Evolutionary conservation across 1,139 yeast species (phyloP).

Genomic region (Suhomyces terraborum): DNA sequence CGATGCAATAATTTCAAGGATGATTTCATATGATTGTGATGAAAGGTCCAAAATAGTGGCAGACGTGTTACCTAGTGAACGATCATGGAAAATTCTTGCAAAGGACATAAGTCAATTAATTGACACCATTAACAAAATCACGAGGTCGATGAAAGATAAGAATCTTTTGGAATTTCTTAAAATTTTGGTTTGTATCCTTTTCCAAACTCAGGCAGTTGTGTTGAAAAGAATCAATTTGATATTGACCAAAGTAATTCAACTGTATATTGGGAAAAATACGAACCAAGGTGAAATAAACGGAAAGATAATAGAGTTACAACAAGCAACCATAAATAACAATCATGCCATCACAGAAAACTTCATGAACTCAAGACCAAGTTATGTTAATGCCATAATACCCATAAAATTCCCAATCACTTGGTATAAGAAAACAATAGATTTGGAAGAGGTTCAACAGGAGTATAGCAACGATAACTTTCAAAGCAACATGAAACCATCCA

Average conservation of each 20-base stretch:
- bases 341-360: constrained; percentile 26
- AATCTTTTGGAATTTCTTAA: constrained; percentile 25
- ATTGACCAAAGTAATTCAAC: constrained; percentile 28
- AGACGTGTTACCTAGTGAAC: constrained; percentile 34
- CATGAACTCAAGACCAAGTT: constrained; percentile 31
- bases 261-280: constrained; percentile 23
- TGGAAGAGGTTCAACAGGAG: constrained; percentile 19
- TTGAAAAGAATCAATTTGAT: constrained; percentile 33
- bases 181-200: constrained; percentile 34
- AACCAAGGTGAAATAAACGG: constrained; percentile 22
- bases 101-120: constrained; percentile 31
- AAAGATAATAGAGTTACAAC: constrained; percentile 35
- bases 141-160: constrained; percentile 20
- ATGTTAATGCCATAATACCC: constrained; percentile 31
- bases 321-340: constrained; percentile 28
- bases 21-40: constrained; percentile 38
- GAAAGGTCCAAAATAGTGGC: constrained; percentile 33
- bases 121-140: constrained; percentile 22
- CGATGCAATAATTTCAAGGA: constrained; percentile 35
- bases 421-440: constrained; percentile 25
- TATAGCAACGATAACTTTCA: constrained; percentile 13
- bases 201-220: constrained; percentile 33
- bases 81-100: constrained; percentile 37
- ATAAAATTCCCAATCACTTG: constrained; percentile 39
- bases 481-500: constrained; percentile 19